Base-by-base conservation (phyloP, 306 rosid species). In the Cicer cuneatum region DNA sequence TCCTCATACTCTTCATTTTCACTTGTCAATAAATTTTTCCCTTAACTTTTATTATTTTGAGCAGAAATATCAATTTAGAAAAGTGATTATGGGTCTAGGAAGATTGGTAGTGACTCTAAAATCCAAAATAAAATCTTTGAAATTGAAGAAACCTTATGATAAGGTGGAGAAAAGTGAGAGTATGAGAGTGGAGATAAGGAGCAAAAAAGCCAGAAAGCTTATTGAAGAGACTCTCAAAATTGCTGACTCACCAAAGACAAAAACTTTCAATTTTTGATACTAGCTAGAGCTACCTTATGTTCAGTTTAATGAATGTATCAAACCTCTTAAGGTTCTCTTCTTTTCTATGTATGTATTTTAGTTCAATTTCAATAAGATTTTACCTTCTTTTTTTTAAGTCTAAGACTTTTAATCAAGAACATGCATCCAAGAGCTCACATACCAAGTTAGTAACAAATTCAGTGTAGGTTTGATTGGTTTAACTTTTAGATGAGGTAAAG, bases 141-240 rank as follows among this genome's bases (percentile, higher is more conserved):
- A 86, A 86, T 57, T 74, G 84, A 91, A 88, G 89, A 91, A 90
- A 11, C 74, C 84, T 18, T 93, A 94, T 43, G 87, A 92, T 78
- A 90, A 92, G 93, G 78, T 94, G 60, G 99, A 88, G 77, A 94
- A 94, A 88, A 94, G 98, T 71, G 98, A 94, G 6, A 94, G 98
- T 56, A 94, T 94, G 98, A 87, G 98, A 77, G 86, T 91, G 42
- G 98, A 94, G 85, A 94, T 94, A 4, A 81, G 88, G 68, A 94
- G 99, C 87, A 92, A 78, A 51, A 94, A 92, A 62, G 97, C 99
- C 59, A 83, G 84, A 68, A 92, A 90, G 84, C 85, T 94, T 47
- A 90, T 94, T 29, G 87, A 92, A 76, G 69, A 94, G 41, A 90
- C 95, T 33, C 80, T 94, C 78, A 83, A 87, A 72, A 79, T 85